phyloP scores from a whole-genome alignment of 208 protist species.

The Acanthamoeba lenticulata region DNA sequence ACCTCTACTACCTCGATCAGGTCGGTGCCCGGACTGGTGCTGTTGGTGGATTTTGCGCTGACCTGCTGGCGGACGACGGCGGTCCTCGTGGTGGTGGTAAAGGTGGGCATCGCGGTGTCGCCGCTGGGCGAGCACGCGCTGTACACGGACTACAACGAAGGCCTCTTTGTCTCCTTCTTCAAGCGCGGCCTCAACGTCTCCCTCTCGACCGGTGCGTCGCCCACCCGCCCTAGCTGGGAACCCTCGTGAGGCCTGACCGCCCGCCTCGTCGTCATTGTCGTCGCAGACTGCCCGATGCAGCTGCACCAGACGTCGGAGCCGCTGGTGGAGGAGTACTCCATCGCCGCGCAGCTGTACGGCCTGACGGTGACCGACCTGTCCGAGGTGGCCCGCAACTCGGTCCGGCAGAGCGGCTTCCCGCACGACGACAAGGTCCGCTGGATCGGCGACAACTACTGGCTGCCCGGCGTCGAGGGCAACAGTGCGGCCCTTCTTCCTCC shows the following conservation, averaged over 20 bases:
- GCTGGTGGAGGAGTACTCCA: conserved; percentile 98
- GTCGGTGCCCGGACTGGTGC: no score
- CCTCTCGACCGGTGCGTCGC: conserved; percentile 92
- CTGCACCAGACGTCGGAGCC: conserved; percentile 98
- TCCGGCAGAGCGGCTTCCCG: conserved; percentile 96
- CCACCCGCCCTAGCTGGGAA: not conserved
- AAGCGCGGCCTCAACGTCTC: conserved; percentile 96
- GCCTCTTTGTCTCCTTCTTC: conserved; percentile 97
- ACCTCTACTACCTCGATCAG: conserved; percentile 90
- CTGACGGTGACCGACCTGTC: conserved; percentile 96
- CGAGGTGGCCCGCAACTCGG: conserved; percentile 98
- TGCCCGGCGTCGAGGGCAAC: not conserved
- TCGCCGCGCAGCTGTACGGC: conserved; percentile 96
- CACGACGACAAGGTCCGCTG: conserved; percentile 93
- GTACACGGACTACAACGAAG: conserved; percentile 96
- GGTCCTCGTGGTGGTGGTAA: no score
- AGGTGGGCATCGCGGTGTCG: conserved; percentile 97
- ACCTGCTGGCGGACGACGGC: no score
- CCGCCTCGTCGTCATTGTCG: not conserved
- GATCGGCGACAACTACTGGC: conserved; percentile 86
- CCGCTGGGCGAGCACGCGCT: conserved; percentile 99
- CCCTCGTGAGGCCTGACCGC: not conserved
- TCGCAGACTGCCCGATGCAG: conserved; percentile 93
- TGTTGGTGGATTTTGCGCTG: no score
- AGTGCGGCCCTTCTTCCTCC: not conserved